These are phyloP conservation scores for Ophiostoma piceae DNA, from an alignment of 2,329 filamentous ascomycete species.

Conservation along the genomic window DNA sequence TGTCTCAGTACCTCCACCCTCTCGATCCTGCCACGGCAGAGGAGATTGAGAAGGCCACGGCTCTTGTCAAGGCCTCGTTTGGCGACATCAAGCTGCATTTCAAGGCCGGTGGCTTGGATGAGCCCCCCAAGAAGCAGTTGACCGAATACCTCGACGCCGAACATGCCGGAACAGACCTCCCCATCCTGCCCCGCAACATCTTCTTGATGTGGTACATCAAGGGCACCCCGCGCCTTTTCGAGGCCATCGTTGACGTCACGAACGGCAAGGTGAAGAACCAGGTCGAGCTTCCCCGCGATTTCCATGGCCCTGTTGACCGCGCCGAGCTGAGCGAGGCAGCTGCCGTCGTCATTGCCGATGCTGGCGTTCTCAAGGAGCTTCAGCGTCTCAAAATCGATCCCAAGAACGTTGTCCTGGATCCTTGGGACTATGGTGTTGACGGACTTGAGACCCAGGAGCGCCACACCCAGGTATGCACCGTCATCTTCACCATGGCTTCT, in stretches of 20 bases:
- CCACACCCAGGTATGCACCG: constrained; percentile 46
- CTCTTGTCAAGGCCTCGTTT: constrained; percentile 52
- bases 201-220: constrained; percentile 56
- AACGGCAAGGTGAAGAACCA: constrained; percentile 49
- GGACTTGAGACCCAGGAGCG: constrained; percentile 32
- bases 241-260: constrained; percentile 50
- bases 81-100: constrained; percentile 52
- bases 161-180: constrained; percentile 37
- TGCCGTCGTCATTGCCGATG: constrained; percentile 49
- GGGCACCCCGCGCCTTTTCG: constrained; percentile 59
- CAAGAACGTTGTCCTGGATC: constrained; percentile 54
- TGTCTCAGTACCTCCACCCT: constrained; percentile 43
- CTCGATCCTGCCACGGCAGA: constrained; percentile 52
- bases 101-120: constrained; percentile 54
- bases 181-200: constrained; percentile 43
- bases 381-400: constrained; percentile 57
- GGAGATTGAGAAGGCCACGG: constrained; percentile 50
- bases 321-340: constrained; percentile 57
- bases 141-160: constrained; percentile 44
- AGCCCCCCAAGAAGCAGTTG: constrained; percentile 51
- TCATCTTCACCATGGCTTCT: not conserved
- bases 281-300: constrained; percentile 52
- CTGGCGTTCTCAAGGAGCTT: constrained; percentile 54
- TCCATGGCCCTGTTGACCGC: constrained; percentile 55
- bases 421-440: constrained; percentile 60